These are phyloP conservation scores for Begonia peltatifolia DNA, from an alignment of 306 rosid genomes.

Conservation along the genomic window DNA sequence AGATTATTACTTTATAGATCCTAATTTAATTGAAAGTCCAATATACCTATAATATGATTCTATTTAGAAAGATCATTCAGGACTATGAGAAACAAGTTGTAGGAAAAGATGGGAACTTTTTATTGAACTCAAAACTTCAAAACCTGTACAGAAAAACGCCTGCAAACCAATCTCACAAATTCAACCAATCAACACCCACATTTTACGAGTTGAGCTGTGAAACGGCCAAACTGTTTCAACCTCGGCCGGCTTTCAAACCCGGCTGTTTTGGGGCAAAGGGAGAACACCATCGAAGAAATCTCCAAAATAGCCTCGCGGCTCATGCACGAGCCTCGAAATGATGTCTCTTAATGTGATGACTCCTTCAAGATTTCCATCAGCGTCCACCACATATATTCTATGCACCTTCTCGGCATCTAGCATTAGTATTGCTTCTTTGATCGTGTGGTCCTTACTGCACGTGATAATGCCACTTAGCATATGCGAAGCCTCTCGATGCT, in stretches of 20 bases:
- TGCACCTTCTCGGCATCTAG: constrained; percentile 67
- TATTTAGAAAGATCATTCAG: too few relatives aligned
- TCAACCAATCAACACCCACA: too few relatives aligned
- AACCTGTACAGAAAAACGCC: too few relatives aligned
- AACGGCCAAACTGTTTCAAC: too few relatives aligned
- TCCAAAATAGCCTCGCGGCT: constrained; percentile 90
- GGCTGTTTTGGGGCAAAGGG: constrained; percentile 60
- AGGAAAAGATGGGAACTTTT: too few relatives aligned
- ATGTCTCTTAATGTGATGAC: constrained; percentile 88
- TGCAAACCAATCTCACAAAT: too few relatives aligned
- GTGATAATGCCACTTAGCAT: constrained; percentile 18
- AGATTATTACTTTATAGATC: too few relatives aligned
- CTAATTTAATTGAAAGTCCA: too few relatives aligned
- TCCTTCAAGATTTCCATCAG: constrained; percentile 62
- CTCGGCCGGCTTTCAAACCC: constrained; percentile 33
- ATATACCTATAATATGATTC: too few relatives aligned
- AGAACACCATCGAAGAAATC: constrained; percentile 98
- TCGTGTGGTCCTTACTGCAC: constrained; percentile 46
- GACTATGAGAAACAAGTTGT: too few relatives aligned
- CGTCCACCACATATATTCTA: constrained; percentile 54
- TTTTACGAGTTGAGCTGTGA: too few relatives aligned
- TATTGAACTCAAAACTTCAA: too few relatives aligned
- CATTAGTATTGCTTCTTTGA: constrained; percentile 62
- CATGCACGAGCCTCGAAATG: constrained; percentile 87
- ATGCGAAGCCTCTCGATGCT: constrained; percentile 32